A percentile compares a stretch with the other conserved stretches of the same genome.
Evolutionary conservation across 2,329 filamentous ascomycete species (phyloP).

Genomic region (Fusarium coffeatum): DNA sequence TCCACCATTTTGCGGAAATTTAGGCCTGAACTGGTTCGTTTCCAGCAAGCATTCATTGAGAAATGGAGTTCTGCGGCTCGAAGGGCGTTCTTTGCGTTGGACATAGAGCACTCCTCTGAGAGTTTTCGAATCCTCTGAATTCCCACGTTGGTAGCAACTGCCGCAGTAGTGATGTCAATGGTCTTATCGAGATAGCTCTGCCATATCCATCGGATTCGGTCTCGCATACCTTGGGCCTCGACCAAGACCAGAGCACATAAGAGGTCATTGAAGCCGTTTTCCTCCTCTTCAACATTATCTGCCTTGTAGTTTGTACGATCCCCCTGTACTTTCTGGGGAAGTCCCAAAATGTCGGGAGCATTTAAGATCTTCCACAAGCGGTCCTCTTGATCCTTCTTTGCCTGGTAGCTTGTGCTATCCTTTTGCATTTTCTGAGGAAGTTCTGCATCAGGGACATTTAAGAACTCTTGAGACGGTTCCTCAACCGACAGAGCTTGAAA

Average conservation of each 20-base stretch:
- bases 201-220: neutral
- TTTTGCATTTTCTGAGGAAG: neutral
- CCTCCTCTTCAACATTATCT: neutral
- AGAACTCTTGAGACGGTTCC: constrained; percentile 5
- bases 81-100: neutral
- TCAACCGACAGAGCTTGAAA: neutral
- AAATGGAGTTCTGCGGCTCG: neutral
- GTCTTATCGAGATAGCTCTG: neutral
- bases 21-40: neutral
- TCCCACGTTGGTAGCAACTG: neutral
- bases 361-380: neutral
- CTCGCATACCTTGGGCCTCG: neutral
- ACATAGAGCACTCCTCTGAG: neutral
- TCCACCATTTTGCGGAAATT: neutral
- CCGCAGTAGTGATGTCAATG: neutral
- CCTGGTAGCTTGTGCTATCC: neutral
- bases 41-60: fast-evolving
- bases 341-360: neutral
- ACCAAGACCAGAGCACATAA: neutral
- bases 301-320: neutral
- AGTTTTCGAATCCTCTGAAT: neutral
- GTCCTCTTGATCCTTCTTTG: neutral
- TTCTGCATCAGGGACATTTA: neutral
- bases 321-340: neutral
- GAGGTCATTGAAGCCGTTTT: fast-evolving